phyloP scores from a whole-genome alignment of 1,284 basidiomycete genomes.

The Nidula niveotomentosa region DNA sequence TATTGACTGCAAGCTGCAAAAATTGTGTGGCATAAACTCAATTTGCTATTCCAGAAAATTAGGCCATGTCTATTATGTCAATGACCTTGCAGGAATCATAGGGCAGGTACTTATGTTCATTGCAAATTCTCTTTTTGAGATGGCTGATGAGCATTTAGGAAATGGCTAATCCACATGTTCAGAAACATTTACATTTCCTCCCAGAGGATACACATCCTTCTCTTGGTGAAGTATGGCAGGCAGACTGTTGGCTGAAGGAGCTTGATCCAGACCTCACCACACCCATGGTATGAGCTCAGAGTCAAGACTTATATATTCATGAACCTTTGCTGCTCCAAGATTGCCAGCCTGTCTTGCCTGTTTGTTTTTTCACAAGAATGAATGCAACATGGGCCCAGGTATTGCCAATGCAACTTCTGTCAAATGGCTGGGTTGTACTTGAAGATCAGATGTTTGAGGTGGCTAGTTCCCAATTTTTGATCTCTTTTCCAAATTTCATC shows the following conservation, averaged over 20 bases:
- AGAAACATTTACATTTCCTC: constrained; percentile 22
- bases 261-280: constrained; percentile 14
- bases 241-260: constrained; percentile 22
- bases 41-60: constrained; percentile 26
- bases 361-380: constrained; percentile 27
- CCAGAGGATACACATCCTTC: constrained; percentile 23
- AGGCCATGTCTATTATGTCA: constrained; percentile 31
- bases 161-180: constrained; percentile 25
- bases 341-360: constrained; percentile 15
- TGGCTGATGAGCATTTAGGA: constrained; percentile 18
- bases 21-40: constrained; percentile 26
- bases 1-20: constrained; percentile 22
- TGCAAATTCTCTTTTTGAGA: not conserved
- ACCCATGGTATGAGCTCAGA: constrained; percentile 22
- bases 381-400: constrained; percentile 8
- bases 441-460: constrained; percentile 11
- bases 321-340: constrained; percentile 23
- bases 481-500: too few species aligned
- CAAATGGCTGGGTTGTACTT: constrained; percentile 12
- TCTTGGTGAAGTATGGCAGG: constrained; percentile 23
- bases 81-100: constrained; percentile 26
- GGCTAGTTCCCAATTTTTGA: constrained; percentile 7
- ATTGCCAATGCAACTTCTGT: constrained; percentile 15
- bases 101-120: constrained; percentile 21
- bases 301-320: constrained; percentile 26